Conservation (phyloP, 768 basidiomycete genomes). For the Auricularia sp. region DNA sequence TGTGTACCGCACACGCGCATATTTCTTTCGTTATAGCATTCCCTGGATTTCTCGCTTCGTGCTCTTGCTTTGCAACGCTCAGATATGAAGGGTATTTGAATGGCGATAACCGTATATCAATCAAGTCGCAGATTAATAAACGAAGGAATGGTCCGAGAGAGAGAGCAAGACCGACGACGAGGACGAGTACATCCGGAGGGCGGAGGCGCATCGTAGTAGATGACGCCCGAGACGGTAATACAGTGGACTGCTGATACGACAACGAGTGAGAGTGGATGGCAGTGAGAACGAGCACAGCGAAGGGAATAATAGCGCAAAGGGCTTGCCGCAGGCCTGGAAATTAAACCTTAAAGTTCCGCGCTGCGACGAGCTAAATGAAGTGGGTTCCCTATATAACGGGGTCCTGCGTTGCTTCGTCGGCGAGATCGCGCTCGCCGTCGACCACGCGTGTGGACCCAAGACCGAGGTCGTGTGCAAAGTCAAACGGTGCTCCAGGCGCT, state of each 20-base stretch:
- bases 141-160: background rate
- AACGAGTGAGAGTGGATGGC: background rate
- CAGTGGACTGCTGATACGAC: background rate
- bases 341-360: background rate
- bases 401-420: background rate
- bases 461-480: slow-evolving; percentile 12
- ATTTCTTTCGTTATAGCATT: background rate
- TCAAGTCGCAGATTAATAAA: background rate
- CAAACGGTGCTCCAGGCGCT: slow-evolving; percentile 55
- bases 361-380: background rate
- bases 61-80: background rate
- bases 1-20: background rate
- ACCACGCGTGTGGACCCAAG: background rate
- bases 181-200: background rate
- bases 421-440: slow-evolving; percentile 1
- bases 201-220: background rate
- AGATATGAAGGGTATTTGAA: background rate
- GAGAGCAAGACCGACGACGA: background rate
- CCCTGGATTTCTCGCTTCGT: background rate
- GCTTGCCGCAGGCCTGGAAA: background rate
- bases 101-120: background rate
- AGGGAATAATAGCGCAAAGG: background rate
- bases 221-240: background rate
- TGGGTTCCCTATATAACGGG: background rate
- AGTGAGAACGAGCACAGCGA: background rate